Base-by-base conservation (phyloP, 768 basidiomycete species). In the Pisolithus orientalis region DNA sequence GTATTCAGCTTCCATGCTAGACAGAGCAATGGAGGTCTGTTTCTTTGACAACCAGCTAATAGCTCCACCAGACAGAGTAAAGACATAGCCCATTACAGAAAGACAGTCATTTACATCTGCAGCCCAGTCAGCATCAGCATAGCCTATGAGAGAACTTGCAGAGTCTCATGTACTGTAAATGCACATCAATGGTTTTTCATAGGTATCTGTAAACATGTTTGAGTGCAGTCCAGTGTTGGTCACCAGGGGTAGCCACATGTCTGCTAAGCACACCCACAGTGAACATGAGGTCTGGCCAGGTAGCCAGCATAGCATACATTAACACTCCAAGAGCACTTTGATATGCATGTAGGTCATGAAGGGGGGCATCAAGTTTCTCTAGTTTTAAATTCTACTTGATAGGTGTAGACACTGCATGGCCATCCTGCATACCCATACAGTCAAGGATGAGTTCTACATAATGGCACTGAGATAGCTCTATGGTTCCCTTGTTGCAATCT, bases 1-100 rank as follows among this genome's bases (percentile, higher is more conserved):
- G 54, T 78, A 77, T 57, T 80, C 75, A 2, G 76, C 71, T 58
- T 78, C 72, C 9, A 58, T 58, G 2, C 64, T 65, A 1, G 68
- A 70, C 1, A 63, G 55, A 11, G 65, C 58, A 9, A 66, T 58
- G 4, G 39, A 48, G 2, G 37, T 25, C 8, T 53, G 47, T 17
- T 47, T 49, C 21, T 49, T 40, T 13, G 21, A 53, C 4, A 6
- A 24, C 77, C 78, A 80, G 3, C 64, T 57, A 6, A 79, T 59
- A 2, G 70, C 59, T 6, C 68, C 73, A 0, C 70, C 68, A 21
- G 58, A 59, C 34, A 72, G 47, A 9, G 62, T 59, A 62, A 63
- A 71, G 9, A 48, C 65, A 52, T 57, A 71, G 16, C 66, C 72
- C 29, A 52, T 71, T 6, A 66, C 27, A 16, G 28, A 34, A 1